Evolutionary conservation across 2,329 filamentous ascomycete species (phyloP).

Genomic region (Aspergillus unguis): DNA sequence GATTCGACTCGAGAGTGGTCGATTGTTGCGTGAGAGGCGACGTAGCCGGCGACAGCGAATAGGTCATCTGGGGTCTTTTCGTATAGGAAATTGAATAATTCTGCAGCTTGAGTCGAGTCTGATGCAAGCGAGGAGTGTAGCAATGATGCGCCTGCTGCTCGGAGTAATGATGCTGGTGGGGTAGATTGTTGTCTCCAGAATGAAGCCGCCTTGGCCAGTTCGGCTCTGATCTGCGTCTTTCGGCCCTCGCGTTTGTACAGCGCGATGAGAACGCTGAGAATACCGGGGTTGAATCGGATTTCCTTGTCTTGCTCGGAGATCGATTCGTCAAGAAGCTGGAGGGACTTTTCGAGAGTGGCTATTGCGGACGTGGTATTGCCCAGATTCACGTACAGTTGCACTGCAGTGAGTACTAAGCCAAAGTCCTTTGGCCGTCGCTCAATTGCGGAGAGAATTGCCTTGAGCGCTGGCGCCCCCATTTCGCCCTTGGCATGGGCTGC

Average conservation of each 20-base stretch:
- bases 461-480: constrained; percentile 65
- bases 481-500: constrained; percentile 64
- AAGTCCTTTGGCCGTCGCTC: constrained; percentile 75
- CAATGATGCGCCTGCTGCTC: constrained; percentile 77
- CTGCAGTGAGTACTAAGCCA: constrained; percentile 72
- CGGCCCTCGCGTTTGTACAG: constrained; percentile 76
- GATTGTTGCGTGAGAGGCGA: constrained; percentile 70
- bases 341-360: constrained; percentile 69
- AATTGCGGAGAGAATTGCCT: constrained; percentile 64
- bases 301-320: constrained; percentile 57
- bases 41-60: constrained; percentile 73
- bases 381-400: constrained; percentile 74
- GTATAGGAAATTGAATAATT: constrained; percentile 74
- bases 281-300: constrained; percentile 76
- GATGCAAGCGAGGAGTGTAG: constrained; percentile 68
- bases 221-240: constrained; percentile 65
- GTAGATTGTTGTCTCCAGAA: constrained; percentile 71
- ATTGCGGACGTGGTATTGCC: constrained; percentile 72
- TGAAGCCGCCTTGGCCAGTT: constrained; percentile 73
- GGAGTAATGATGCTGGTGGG: constrained; percentile 64
- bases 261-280: constrained; percentile 75
- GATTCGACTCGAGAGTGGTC: constrained; percentile 37
- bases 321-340: constrained; percentile 66
- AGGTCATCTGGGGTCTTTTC: constrained; percentile 62
- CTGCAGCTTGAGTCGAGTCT: constrained; percentile 67